Evolutionary conservation across 306 rosid species (phyloP).

Genomic region (Oemleria cerasiformis): DNA sequence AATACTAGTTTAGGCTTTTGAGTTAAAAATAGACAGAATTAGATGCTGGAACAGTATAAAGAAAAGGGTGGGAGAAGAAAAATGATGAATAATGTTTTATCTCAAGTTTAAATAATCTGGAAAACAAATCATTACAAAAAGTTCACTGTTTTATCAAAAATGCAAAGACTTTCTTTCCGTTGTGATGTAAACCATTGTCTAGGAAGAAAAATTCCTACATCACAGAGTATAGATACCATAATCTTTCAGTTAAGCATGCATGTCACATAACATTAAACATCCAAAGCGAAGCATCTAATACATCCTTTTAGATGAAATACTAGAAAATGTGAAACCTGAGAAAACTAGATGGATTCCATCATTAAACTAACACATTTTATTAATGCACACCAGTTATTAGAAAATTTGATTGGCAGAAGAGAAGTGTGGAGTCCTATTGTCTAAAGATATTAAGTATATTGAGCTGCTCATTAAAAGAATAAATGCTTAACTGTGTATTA

Average conservation of each 20-base stretch:
- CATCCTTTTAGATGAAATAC: neutral
- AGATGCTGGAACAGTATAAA: conserved; percentile 2
- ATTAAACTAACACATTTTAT: neutral
- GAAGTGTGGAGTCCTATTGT: neutral
- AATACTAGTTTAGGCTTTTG: too few species aligned
- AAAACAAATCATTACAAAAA: too few species aligned
- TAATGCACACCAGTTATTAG: neutral
- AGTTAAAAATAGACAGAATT: too few species aligned
- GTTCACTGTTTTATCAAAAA: too few species aligned
- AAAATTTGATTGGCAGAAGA: neutral
- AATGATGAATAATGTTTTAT: neutral
- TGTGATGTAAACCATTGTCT: conserved; percentile 1
- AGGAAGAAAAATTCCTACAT: neutral
- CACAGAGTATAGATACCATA: neutral
- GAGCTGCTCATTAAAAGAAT: neutral
- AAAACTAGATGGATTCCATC: neutral
- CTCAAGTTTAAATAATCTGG: too few species aligned
- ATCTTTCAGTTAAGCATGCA: neutral
- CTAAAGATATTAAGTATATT: neutral
- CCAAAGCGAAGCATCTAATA: neutral
- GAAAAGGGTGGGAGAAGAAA: neutral
- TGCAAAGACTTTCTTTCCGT: neutral
- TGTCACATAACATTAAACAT: neutral
- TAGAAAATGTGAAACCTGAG: conserved; percentile 7
- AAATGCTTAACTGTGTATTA: conserved; percentile 28